Percentiles rank a stretch among this genome's conserved stretches.
phyloP scores from a whole-genome alignment of 805 yeast species.

The Isabelozyma heimii region DNA sequence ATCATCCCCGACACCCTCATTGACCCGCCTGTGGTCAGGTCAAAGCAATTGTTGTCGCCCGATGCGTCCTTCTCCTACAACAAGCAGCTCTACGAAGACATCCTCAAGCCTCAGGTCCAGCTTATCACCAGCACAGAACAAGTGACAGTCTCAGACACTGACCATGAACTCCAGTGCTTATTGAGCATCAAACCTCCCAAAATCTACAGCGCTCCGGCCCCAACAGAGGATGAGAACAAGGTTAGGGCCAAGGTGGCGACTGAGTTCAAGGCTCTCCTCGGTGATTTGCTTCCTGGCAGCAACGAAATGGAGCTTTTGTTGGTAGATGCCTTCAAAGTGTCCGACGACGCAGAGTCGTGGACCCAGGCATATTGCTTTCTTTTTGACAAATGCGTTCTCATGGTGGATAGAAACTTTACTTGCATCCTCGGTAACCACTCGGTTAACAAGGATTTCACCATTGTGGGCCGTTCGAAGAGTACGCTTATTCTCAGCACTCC shows the following conservation, averaged over 20 bases:
- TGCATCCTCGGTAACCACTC: slow-evolving; percentile 41
- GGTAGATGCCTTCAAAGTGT: slow-evolving; percentile 43
- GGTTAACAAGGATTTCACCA: slow-evolving; percentile 31
- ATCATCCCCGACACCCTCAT: slow-evolving; percentile 10
- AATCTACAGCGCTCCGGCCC: slow-evolving; percentile 3
- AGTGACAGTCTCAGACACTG: slow-evolving; percentile 2
- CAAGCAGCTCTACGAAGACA: slow-evolving; percentile 1
- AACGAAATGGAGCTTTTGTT: slow-evolving; percentile 16
- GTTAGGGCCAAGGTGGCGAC: not conserved
- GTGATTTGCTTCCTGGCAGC: slow-evolving; percentile 8
- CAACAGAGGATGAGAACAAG: slow-evolving; percentile 1
- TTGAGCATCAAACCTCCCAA: slow-evolving; percentile 19
- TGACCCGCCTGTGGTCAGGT: slow-evolving; percentile 3
- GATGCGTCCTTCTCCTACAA: slow-evolving; percentile 1
- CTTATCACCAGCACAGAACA: slow-evolving; percentile 3
- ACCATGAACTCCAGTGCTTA: slow-evolving; percentile 12
- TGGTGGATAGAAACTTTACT: slow-evolving; percentile 16
- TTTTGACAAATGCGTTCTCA: slow-evolving; percentile 26
- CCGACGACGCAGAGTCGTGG: slow-evolving; percentile 45
- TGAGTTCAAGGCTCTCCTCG: not conserved
- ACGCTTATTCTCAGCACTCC: slow-evolving; percentile 36
- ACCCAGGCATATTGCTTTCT: slow-evolving; percentile 30
- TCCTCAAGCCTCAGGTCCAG: slow-evolving; percentile 7
- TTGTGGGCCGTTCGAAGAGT: slow-evolving; percentile 18
- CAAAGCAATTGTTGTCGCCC: slow-evolving; percentile 1